A percentile compares a stretch with the other conserved stretches of the same genome.
Evolutionary conservation across 139 green algal species (phyloP).

Genomic region (Chlorella ohadii): DNA sequence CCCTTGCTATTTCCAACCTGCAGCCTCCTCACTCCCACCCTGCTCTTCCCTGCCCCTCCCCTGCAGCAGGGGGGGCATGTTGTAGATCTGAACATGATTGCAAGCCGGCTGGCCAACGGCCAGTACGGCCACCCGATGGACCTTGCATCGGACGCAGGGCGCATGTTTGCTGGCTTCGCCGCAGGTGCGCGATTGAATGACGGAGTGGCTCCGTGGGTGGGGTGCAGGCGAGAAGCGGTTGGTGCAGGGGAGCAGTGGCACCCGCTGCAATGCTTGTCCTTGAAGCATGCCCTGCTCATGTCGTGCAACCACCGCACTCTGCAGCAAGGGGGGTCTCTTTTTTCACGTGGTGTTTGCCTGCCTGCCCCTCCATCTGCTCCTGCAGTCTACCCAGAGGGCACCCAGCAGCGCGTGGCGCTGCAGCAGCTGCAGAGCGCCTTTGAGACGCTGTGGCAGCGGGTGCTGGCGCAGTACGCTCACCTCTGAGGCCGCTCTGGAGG

Average conservation of each 20-base stretch:
- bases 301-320: too few relatives aligned
- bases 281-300: too few relatives aligned
- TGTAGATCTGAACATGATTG: conserved; percentile 61
- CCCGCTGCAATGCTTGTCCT: too few relatives aligned
- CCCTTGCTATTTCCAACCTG: too few relatives aligned
- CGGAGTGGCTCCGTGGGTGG: too few relatives aligned
- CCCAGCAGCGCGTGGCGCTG: not conserved
- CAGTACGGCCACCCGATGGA: conserved; percentile 39
- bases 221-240: too few relatives aligned
- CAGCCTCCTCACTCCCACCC: not conserved
- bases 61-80: conserved; percentile 1
- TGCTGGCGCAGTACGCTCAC: not conserved
- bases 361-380: too few relatives aligned
- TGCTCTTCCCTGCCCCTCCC: not conserved
- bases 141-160: conserved; percentile 46
- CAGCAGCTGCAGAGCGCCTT: conserved; percentile 2
- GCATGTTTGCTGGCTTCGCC: conserved; percentile 24
- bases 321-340: too few relatives aligned
- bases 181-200: not conserved
- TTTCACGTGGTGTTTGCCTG: too few relatives aligned
- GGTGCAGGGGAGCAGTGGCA: too few relatives aligned
- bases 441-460: conserved; percentile 20
- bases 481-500: not conserved
- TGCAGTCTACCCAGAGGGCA: not conserved
- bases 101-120: conserved; percentile 34